Evolutionary conservation across 2,329 filamentous ascomycete species (phyloP).

Genomic region (Colletotrichum echinochloae): DNA sequence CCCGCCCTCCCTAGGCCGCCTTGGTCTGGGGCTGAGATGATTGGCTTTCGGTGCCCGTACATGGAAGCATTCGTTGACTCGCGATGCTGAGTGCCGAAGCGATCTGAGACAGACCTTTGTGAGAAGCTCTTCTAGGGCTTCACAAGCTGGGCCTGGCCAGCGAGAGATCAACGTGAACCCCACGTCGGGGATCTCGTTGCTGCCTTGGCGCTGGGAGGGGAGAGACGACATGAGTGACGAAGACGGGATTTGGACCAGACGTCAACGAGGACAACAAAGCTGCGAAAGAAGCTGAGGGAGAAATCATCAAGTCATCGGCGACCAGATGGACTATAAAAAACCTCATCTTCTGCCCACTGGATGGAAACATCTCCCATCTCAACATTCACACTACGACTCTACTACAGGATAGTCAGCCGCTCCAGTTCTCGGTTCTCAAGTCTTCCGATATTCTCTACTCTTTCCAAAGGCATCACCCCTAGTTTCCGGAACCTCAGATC

Average conservation of each 20-base stretch:
- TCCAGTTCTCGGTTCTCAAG: constrained; percentile 20
- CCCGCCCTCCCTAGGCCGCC: constrained; percentile 26
- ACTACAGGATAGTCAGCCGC: constrained; percentile 39
- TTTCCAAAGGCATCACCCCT: neutral
- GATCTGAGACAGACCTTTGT: constrained; percentile 7
- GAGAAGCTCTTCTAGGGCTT: constrained; percentile 19
- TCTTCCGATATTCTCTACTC: constrained; percentile 21
- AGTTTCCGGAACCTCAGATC: neutral
- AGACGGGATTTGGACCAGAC: constrained; percentile 11
- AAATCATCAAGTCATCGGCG: neutral
- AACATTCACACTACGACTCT: constrained; percentile 20
- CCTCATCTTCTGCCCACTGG: constrained; percentile 12
- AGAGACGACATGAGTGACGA: constrained; percentile 16
- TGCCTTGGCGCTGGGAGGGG: constrained; percentile 10
- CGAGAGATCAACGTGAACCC: constrained; percentile 11
- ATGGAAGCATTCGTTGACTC: constrained; percentile 21
- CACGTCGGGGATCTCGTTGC: constrained; percentile 17
- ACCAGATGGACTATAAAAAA: constrained; percentile 31
- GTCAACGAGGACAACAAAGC: neutral
- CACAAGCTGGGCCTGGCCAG: neutral
- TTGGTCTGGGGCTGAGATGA: constrained; percentile 25
- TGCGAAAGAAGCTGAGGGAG: neutral
- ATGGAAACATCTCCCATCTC: neutral
- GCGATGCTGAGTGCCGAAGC: neutral
- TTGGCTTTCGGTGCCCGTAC: constrained; percentile 1